A percentile compares a stretch with the other conserved stretches of the same genome.
phyloP scores from a whole-genome alignment of 768 basidiomycete species.

The Lentinula detonsa region DNA sequence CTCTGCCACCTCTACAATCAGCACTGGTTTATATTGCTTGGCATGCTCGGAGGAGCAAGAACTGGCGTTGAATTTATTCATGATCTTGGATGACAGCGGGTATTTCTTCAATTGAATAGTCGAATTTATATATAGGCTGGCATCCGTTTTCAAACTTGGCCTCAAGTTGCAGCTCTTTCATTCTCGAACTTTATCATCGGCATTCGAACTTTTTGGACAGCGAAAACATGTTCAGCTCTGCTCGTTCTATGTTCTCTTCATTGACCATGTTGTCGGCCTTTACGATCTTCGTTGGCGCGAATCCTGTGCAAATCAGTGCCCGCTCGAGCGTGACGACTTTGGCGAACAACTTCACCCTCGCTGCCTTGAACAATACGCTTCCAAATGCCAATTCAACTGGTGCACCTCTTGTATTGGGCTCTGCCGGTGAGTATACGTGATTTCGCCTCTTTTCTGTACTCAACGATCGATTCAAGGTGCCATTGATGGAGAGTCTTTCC shows the following conservation, averaged over 20 bases:
- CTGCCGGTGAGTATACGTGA: constrained; percentile 22
- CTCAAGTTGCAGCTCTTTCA: background rate
- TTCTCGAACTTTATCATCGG: background rate
- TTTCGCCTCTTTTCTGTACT: background rate
- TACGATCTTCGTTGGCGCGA: background rate
- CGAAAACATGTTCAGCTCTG: background rate
- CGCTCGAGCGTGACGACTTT: constrained; percentile 2
- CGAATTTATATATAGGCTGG: no score
- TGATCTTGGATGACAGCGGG: no score
- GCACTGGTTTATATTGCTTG: background rate
- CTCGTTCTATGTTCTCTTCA: background rate
- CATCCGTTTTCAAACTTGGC: background rate
- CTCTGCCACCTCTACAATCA: background rate
- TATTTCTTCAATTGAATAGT: no score
- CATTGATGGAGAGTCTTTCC: constrained; percentile 29
- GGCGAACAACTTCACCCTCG: constrained; percentile 38
- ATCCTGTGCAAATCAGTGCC: background rate
- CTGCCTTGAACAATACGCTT: constrained; percentile 34
- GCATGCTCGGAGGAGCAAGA: background rate
- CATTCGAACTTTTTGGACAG: background rate
- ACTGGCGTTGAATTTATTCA: background rate
- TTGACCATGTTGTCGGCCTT: background rate
- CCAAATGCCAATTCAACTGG: constrained; percentile 40
- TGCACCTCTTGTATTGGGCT: constrained; percentile 38
- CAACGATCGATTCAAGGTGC: constrained; percentile 19